phyloP scores from a whole-genome alignment of 2,329 filamentous ascomycete genomes.

The Talaromyces sp. region DNA sequence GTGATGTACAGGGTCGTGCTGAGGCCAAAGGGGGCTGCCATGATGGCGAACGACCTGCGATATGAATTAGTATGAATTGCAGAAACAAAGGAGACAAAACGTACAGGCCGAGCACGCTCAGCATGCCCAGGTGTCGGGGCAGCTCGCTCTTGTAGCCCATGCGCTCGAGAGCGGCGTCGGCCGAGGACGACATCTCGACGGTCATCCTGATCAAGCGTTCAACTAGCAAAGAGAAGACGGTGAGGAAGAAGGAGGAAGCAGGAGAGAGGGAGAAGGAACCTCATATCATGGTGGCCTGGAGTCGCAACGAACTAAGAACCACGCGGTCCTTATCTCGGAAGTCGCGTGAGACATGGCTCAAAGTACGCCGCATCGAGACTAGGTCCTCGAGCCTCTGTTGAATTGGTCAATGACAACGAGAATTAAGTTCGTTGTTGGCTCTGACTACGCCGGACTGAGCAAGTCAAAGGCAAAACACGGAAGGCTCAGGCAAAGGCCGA shows the following conservation, averaged over 20 bases:
- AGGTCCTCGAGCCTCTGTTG: background rate
- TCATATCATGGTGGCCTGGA: background rate
- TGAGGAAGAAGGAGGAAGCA: background rate
- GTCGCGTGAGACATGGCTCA: background rate
- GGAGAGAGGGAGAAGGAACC: background rate
- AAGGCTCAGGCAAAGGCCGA: no score
- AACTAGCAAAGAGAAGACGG: background rate
- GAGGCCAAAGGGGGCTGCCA: slow-evolving; percentile 66
- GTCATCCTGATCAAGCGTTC: background rate
- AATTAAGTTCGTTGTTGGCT: background rate
- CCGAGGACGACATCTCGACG: slow-evolving; percentile 18
- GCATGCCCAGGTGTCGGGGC: slow-evolving; percentile 62
- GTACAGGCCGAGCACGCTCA: slow-evolving; percentile 61
- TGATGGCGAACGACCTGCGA: slow-evolving; percentile 63
- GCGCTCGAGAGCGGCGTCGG: slow-evolving; percentile 57
- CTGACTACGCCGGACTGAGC: background rate
- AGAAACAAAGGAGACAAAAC: slow-evolving; percentile 15
- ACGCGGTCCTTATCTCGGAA: background rate
- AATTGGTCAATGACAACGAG: background rate
- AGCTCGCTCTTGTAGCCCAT: slow-evolving; percentile 66
- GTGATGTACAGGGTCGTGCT: slow-evolving; percentile 65
- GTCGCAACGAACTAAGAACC: no score
- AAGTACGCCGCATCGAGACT: background rate
- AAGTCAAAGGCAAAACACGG: background rate
- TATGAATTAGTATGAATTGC: background rate